Conservation (phyloP, 1,139 yeast species). For the Scheffersomyces insectosa region DNA sequence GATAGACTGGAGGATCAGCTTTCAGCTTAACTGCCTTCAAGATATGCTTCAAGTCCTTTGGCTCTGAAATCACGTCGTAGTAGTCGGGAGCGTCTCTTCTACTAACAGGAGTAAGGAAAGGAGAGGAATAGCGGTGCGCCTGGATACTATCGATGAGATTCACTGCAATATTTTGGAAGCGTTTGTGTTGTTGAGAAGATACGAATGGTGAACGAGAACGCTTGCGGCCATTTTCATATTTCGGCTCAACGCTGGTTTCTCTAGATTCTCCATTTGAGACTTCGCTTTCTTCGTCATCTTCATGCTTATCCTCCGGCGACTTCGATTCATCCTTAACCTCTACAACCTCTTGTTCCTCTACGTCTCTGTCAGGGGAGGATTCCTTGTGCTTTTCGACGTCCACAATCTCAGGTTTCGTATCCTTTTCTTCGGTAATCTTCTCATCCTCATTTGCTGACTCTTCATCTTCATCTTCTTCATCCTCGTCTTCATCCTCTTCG, state of each 20-base stretch:
- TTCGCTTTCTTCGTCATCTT: background rate
- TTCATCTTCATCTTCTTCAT: background rate
- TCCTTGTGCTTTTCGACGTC: background rate
- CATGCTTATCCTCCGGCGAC: background rate
- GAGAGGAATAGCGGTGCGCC: conserved; percentile 73
- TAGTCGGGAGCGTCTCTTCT: conserved; percentile 71
- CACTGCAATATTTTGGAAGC: conserved; percentile 55
- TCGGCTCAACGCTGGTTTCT: conserved; percentile 5
- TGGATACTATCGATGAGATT: conserved; percentile 65
- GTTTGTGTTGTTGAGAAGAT: conserved; percentile 36
- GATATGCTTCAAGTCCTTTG: conserved; percentile 68
- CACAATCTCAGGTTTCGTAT: background rate
- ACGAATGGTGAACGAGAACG: conserved; percentile 32
- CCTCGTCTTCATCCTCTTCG: background rate
- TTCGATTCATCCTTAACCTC: background rate
- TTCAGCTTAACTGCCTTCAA: conserved; percentile 54
- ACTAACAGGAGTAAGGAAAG: conserved; percentile 70
- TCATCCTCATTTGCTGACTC: background rate
- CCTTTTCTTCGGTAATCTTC: conserved; percentile 1
- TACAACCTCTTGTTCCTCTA: background rate
- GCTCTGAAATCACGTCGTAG: conserved; percentile 58
- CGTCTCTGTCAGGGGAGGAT: background rate
- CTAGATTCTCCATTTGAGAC: background rate
- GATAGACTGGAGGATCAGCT: conserved; percentile 42
- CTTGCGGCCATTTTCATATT: conserved; percentile 11